phyloP scores from a whole-genome alignment of 1,284 basidiomycete genomes.

The Spongispora temasekensis region DNA sequence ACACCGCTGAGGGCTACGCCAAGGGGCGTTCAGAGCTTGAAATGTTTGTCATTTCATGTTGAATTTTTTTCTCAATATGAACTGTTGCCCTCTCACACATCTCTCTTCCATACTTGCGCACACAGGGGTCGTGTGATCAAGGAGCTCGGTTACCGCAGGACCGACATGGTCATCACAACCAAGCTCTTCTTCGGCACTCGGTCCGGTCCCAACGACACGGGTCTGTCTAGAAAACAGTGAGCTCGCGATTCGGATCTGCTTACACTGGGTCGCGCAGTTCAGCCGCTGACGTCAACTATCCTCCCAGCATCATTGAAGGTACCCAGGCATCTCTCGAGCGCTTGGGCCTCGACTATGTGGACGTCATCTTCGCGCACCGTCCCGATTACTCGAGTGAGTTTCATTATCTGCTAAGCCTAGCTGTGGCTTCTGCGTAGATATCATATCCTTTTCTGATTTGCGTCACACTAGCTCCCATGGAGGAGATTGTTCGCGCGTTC shows the following conservation, averaged over 20 bases:
- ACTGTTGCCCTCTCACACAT: neutral
- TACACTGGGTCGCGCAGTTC: too few relatives aligned
- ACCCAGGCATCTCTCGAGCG: constrained; percentile 60
- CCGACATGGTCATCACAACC: constrained; percentile 70
- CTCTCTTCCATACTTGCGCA: neutral
- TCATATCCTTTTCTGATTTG: too few relatives aligned
- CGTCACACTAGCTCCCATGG: constrained; percentile 41
- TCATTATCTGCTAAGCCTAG: too few relatives aligned
- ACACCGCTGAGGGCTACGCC: constrained; percentile 65
- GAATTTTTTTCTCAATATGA: constrained; percentile 1
- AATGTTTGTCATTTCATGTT: constrained; percentile 31
- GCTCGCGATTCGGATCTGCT: too few relatives aligned
- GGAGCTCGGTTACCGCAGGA: constrained; percentile 65
- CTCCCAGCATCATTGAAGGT: constrained; percentile 63
- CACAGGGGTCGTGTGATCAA: constrained; percentile 70
- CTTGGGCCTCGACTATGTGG: constrained; percentile 67
- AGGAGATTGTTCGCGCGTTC: constrained; percentile 53
- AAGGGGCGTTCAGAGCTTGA: constrained; percentile 52
- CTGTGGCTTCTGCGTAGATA: too few relatives aligned
- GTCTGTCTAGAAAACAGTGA: constrained; percentile 68
- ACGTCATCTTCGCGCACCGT: constrained; percentile 61
- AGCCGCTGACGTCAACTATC: too few relatives aligned
- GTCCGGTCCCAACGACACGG: constrained; percentile 57
- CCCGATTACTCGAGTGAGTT: constrained; percentile 47
- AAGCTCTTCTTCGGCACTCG: constrained; percentile 56